A percentile compares a stretch with the other conserved stretches of the same genome.
Evolutionary conservation across 192 early-diverging fungal genomes (phyloP).

Genomic region (Coemansia sp.): DNA sequence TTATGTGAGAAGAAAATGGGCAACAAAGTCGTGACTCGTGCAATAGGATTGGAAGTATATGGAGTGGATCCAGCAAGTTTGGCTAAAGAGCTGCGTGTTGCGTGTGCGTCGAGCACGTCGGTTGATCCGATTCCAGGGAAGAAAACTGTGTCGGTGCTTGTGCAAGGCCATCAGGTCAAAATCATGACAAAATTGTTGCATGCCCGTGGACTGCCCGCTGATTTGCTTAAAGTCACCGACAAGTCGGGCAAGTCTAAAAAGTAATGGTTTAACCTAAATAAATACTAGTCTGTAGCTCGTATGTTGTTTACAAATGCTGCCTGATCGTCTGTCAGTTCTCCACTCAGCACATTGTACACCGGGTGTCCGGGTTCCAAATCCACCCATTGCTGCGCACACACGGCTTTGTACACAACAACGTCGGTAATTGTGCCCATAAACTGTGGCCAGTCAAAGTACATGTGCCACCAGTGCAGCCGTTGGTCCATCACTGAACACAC

Average conservation of each 20-base stretch:
- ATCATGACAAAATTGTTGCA: conserved; percentile 34
- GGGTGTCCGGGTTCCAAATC: conserved; percentile 25
- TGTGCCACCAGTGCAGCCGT: conserved; percentile 35
- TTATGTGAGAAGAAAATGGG: conserved; percentile 52
- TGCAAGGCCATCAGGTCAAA: conserved; percentile 51
- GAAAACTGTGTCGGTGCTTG: conserved; percentile 34
- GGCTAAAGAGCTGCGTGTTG: conserved; percentile 41
- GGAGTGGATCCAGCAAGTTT: conserved; percentile 38
- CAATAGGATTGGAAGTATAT: conserved; percentile 44
- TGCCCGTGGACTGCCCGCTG: conserved; percentile 27
- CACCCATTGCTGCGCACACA: conserved; percentile 26
- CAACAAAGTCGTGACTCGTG: conserved; percentile 48
- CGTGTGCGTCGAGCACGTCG: conserved; percentile 48
- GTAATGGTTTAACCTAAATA: not conserved
- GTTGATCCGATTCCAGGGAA: conserved; percentile 42
- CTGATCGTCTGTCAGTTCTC: conserved; percentile 4
- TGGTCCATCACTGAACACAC: conserved; percentile 13
- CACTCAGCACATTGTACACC: conserved; percentile 15
- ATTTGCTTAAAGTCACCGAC: conserved; percentile 32
- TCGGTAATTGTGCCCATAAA: conserved; percentile 7
- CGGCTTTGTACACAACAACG: conserved; percentile 17
- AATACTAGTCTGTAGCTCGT: not conserved
- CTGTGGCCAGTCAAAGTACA: conserved; percentile 17
- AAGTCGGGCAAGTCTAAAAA: conserved; percentile 49
- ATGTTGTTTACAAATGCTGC: conserved; percentile 17